phyloP scores from a whole-genome alignment of 108 stramenopile species.

The Fistulifera solaris region DNA sequence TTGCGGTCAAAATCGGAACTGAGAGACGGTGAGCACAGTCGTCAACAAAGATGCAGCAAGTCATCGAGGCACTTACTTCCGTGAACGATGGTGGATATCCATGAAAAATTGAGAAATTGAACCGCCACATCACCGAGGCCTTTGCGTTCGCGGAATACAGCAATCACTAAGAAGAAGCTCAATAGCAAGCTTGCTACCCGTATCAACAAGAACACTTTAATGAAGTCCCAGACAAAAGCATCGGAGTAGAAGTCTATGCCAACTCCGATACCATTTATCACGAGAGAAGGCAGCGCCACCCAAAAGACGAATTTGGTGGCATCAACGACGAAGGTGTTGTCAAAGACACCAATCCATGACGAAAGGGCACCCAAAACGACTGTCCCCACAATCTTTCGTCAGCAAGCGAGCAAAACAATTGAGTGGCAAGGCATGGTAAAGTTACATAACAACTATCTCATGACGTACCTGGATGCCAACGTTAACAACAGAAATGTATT shows the following conservation, averaged over 20 bases:
- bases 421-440: too few species aligned
- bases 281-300: slow-evolving; percentile 25
- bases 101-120: not conserved
- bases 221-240: slow-evolving; percentile 25
- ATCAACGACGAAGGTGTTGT: slow-evolving; percentile 18
- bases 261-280: slow-evolving; percentile 26
- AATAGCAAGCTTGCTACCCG: slow-evolving; percentile 19
- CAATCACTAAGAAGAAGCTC: not conserved
- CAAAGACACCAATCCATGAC: too few species aligned
- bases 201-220: slow-evolving; percentile 25
- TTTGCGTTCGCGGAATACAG: not conserved
- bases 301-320: slow-evolving; percentile 28
- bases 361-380: too few species aligned
- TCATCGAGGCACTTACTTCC: too few species aligned
- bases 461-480: too few species aligned
- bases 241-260: slow-evolving; percentile 36
- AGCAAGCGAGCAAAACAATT: too few species aligned
- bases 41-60: too few species aligned
- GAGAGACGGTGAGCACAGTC: too few species aligned
- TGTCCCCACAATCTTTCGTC: too few species aligned
- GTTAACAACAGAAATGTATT: too few species aligned
- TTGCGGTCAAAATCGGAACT: slow-evolving; percentile 27
- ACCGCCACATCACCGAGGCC: not conserved
- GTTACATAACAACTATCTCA: too few species aligned
- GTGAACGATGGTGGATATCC: too few species aligned